Percentiles rank a stretch among this genome's conserved stretches.
phyloP scores from a whole-genome alignment of 176 grass and related monocot genomes.

The Alopecurus myosuroides region DNA sequence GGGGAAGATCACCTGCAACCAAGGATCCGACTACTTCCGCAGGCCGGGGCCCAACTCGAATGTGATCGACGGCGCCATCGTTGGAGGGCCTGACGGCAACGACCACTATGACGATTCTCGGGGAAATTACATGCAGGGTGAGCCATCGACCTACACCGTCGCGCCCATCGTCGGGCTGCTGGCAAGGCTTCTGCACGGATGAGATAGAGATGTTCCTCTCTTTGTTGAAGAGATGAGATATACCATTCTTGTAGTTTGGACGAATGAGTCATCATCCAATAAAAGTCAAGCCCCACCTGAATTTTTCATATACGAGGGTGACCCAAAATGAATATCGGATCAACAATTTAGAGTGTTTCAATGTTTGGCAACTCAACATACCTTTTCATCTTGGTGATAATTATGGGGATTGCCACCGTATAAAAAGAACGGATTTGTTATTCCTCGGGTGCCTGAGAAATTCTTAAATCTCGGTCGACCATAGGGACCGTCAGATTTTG shows the following conservation, averaged over 20 bases:
- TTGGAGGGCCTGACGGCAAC: conserved; percentile 47
- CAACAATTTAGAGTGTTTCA: no score
- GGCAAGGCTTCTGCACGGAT: conserved; percentile 31
- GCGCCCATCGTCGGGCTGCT: conserved; percentile 66
- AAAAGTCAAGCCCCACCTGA: no score
- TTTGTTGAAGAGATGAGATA: background rate
- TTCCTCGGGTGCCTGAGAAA: no score
- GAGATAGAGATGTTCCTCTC: background rate
- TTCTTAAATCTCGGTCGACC: no score
- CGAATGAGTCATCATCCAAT: background rate
- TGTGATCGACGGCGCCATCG: conserved; percentile 61
- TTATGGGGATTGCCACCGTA: no score
- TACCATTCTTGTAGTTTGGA: background rate
- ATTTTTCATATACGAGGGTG: no score
- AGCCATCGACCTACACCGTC: conserved; percentile 51
- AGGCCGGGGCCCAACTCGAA: conserved; percentile 45
- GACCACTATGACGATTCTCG: conserved; percentile 45
- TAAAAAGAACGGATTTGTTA: no score
- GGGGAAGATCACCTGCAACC: conserved; percentile 37
- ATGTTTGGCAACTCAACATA: no score
- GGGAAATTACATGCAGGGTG: conserved; percentile 34
- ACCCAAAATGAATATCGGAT: no score
- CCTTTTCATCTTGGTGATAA: no score
- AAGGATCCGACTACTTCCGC: conserved; percentile 28
- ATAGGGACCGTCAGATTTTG: no score